These are phyloP conservation scores for Camellia japonica DNA, from an alignment of 148 eudicot genomes.

Conservation along the genomic window DNA sequence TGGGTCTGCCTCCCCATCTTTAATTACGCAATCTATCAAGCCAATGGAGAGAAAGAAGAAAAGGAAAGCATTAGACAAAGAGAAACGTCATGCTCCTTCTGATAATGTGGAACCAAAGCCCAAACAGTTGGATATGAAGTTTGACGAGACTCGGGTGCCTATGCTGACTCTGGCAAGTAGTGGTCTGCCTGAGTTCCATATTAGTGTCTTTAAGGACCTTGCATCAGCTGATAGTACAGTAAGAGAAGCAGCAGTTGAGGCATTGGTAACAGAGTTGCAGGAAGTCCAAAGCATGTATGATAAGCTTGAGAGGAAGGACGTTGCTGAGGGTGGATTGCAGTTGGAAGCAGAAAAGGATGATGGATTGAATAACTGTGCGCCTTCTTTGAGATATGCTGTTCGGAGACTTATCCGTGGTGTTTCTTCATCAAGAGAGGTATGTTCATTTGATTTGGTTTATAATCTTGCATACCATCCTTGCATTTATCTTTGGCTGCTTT, in stretches of 20 bases:
- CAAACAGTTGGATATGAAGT: slow-evolving; percentile 19
- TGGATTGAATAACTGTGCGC: slow-evolving; percentile 85
- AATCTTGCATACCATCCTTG: neutral
- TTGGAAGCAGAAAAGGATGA: slow-evolving; percentile 91
- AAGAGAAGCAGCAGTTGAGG: slow-evolving; percentile 76
- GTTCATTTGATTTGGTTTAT: neutral
- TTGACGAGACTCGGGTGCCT: slow-evolving; percentile 21
- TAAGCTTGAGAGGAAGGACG: slow-evolving; percentile 39
- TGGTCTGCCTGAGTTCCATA: slow-evolving; percentile 70
- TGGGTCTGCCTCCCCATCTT: slow-evolving; percentile 23
- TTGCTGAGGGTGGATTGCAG: slow-evolving; percentile 40
- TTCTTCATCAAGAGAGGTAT: slow-evolving; percentile 86
- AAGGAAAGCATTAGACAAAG: slow-evolving; percentile 67
- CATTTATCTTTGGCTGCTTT: neutral
- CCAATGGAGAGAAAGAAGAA: slow-evolving; percentile 82
- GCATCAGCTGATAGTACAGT: slow-evolving; percentile 49
- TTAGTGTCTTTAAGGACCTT: slow-evolving; percentile 66
- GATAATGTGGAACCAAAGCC: slow-evolving; percentile 27
- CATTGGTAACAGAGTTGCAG: slow-evolving; percentile 62
- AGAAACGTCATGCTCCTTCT: slow-evolving; percentile 31
- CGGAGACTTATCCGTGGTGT: slow-evolving; percentile 93
- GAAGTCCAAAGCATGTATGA: slow-evolving; percentile 72
- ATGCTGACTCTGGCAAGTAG: slow-evolving; percentile 11
- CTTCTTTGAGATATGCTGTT: slow-evolving; percentile 81
- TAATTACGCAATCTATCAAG: slow-evolving; percentile 25